A percentile compares a stretch with the other conserved stretches of the same genome.
phyloP scores from a whole-genome alignment of 768 basidiomycete genomes.

The Suillus variegatus region DNA sequence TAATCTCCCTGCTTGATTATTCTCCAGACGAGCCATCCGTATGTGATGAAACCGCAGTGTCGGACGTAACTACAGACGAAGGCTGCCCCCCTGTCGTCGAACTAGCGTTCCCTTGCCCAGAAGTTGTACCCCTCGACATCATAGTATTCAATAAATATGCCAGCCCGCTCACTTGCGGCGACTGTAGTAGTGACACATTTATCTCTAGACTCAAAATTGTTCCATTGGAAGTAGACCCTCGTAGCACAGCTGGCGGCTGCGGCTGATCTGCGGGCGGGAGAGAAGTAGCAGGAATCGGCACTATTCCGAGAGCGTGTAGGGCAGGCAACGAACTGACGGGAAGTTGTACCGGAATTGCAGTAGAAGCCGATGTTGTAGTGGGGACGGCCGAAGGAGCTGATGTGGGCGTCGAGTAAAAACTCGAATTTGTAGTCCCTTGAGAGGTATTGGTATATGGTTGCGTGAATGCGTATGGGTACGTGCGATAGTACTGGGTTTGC shows the following conservation, averaged over 20 bases:
- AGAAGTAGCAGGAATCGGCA: slow-evolving; percentile 62
- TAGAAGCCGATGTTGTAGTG: slow-evolving; percentile 35
- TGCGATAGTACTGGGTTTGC: slow-evolving; percentile 60
- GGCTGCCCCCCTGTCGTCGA: not conserved
- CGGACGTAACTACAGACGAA: not conserved
- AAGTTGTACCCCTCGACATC: slow-evolving; percentile 47
- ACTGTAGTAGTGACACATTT: slow-evolving; percentile 71
- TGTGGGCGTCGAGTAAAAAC: slow-evolving; percentile 30
- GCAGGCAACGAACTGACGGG: slow-evolving; percentile 58
- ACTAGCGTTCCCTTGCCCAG: slow-evolving; percentile 21
- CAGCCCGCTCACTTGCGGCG: slow-evolving; percentile 75
- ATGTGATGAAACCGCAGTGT: not conserved
- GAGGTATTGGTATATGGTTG: slow-evolving; percentile 47
- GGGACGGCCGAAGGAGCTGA: slow-evolving; percentile 34
- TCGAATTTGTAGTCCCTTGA: slow-evolving; percentile 22
- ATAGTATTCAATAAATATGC: slow-evolving; percentile 72
- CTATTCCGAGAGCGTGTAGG: slow-evolving; percentile 72
- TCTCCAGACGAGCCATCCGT: not conserved
- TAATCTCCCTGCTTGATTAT: not conserved
- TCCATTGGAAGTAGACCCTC: slow-evolving; percentile 71
- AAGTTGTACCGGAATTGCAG: slow-evolving; percentile 64
- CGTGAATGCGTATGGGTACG: slow-evolving; percentile 65
- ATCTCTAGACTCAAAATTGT: slow-evolving; percentile 76
- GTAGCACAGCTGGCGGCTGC: slow-evolving; percentile 75
- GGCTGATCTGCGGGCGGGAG: slow-evolving; percentile 55